Conservation (phyloP, 1,139 yeast species). For the Lodderomyces orthopsilosis region DNA sequence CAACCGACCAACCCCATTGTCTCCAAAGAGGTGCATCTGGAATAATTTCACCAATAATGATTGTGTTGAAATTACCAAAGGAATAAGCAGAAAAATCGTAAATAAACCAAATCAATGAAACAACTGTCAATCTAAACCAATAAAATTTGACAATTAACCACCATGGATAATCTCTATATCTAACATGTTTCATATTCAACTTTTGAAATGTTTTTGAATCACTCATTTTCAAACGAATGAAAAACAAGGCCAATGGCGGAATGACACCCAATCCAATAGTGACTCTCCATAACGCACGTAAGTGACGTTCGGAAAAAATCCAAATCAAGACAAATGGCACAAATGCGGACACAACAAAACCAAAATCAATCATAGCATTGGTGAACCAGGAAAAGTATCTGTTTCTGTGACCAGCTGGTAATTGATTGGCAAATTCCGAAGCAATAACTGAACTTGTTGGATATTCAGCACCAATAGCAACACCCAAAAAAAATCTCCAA, state of each 20-base stretch:
- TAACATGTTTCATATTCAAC: slow-evolving; percentile 62
- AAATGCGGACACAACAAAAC: slow-evolving; percentile 80
- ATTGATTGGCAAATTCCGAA: slow-evolving; percentile 79
- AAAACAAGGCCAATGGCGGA: slow-evolving; percentile 75
- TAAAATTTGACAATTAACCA: slow-evolving; percentile 70
- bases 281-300: slow-evolving; percentile 86
- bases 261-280: slow-evolving; percentile 89
- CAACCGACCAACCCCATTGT: slow-evolving; percentile 90
- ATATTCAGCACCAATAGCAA: slow-evolving; percentile 86
- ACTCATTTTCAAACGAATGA: slow-evolving; percentile 69
- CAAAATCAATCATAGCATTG: slow-evolving; percentile 80
- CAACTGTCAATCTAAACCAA: slow-evolving; percentile 73
- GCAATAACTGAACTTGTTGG: slow-evolving; percentile 93
- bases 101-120: slow-evolving; percentile 81
- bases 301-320: slow-evolving; percentile 70
- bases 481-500: slow-evolving; percentile 82
- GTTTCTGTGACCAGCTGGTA: slow-evolving; percentile 80
- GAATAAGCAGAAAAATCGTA: slow-evolving; percentile 88
- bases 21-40: slow-evolving; percentile 51
- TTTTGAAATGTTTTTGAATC: slow-evolving; percentile 72
- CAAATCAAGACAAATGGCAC: slow-evolving; percentile 83
- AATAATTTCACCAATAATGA: slow-evolving; percentile 58
- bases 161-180: slow-evolving; percentile 54
- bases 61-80: slow-evolving; percentile 77
- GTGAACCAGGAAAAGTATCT: slow-evolving; percentile 90